phyloP scores from a whole-genome alignment of 2,329 filamentous ascomycete species.

The Zelopaecilomyces penicillatus region DNA sequence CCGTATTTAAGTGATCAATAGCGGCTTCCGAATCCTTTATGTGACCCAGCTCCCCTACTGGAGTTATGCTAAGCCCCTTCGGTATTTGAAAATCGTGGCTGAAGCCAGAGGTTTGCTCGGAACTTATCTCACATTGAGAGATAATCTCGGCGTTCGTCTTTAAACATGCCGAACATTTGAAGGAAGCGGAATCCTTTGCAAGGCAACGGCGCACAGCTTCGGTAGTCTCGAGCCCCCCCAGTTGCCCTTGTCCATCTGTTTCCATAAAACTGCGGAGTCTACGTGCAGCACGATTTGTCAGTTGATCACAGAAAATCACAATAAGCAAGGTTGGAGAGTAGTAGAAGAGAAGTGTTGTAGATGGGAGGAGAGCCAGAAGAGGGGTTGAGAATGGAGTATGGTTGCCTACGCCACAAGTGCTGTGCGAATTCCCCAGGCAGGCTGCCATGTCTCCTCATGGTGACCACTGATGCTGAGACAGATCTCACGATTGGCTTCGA shows the following conservation, averaged over 20 bases:
- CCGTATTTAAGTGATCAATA: too few relatives aligned
- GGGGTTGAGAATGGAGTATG: not conserved
- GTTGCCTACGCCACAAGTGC: constrained; percentile 56
- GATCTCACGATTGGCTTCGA: constrained; percentile 95
- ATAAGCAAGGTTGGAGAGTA: too few relatives aligned
- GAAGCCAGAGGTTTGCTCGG: constrained; percentile 27
- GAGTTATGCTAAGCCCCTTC: constrained; percentile 51
- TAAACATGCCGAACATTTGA: constrained; percentile 62
- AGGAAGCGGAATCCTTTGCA: constrained; percentile 57
- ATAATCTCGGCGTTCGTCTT: constrained; percentile 68
- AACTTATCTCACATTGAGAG: constrained; percentile 55
- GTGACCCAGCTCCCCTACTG: too few relatives aligned
- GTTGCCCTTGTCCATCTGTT: constrained; percentile 75
- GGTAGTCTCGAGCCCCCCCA: constrained; percentile 77
- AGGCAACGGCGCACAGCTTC: constrained; percentile 59
- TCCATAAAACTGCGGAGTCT: constrained; percentile 85
- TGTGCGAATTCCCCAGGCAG: constrained; percentile 91
- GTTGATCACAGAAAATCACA: not conserved
- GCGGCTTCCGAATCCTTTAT: too few relatives aligned
- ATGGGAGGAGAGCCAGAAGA: not conserved
- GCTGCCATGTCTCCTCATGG: constrained; percentile 98
- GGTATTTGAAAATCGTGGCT: constrained; percentile 40
- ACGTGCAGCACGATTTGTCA: not conserved
- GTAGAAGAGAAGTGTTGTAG: not conserved
- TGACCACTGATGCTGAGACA: constrained; percentile 90